phyloP scores from a whole-genome alignment of 176 grass and related monocot species.

The Thinopyrum elongatum region DNA sequence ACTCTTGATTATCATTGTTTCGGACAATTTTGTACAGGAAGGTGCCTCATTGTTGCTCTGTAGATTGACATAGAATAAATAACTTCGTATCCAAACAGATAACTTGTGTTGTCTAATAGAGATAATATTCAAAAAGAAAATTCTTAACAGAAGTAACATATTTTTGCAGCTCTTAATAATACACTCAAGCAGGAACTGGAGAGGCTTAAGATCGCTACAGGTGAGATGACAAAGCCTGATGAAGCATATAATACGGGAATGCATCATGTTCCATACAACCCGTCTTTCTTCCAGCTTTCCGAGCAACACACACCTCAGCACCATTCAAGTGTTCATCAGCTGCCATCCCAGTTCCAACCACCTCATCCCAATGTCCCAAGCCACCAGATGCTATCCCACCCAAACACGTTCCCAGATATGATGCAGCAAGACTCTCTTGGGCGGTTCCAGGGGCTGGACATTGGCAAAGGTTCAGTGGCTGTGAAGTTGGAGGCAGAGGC shows the following conservation, averaged over 20 bases:
- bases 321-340: slow-evolving; percentile 50
- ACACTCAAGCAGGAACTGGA: slow-evolving; percentile 82
- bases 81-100: background rate
- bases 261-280: slow-evolving; percentile 55
- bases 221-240: slow-evolving; percentile 54
- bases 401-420: slow-evolving; percentile 63
- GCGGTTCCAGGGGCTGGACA: slow-evolving; percentile 69
- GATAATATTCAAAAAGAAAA: background rate
- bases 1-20: slow-evolving; percentile 16
- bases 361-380: slow-evolving; percentile 41
- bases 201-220: slow-evolving; percentile 73
- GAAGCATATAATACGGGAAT: slow-evolving; percentile 76
- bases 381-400: slow-evolving; percentile 59
- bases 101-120: background rate
- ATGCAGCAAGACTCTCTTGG: slow-evolving; percentile 86
- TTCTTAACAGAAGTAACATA: slow-evolving; percentile 8
- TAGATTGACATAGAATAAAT: background rate
- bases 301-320: slow-evolving; percentile 44
- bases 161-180: slow-evolving; percentile 74
- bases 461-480: slow-evolving; percentile 61
- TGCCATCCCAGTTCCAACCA: slow-evolving; percentile 59
- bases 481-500: slow-evolving; percentile 70
- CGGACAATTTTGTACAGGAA: background rate
- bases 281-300: slow-evolving; percentile 65
- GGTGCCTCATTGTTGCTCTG: background rate